Conservation (phyloP, 2,329 filamentous ascomycete species). For the Escovopsis sp. region DNA sequence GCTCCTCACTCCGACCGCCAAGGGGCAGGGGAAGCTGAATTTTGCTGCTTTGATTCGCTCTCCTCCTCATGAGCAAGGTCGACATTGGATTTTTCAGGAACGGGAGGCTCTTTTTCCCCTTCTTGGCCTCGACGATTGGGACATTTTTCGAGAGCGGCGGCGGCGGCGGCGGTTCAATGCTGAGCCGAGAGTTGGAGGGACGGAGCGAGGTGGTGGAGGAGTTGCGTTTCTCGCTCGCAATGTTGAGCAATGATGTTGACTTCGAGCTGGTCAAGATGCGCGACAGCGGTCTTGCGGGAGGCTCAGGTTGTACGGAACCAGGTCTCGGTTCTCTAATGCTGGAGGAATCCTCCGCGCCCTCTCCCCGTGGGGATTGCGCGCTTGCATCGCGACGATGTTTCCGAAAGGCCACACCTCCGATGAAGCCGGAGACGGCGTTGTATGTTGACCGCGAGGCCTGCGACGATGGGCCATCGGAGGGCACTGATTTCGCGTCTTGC, state of each 20-base stretch:
- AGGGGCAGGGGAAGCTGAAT: conserved; percentile 29
- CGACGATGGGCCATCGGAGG: conserved; percentile 12
- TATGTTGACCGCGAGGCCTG: conserved; percentile 20
- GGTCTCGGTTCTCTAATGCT: conserved; percentile 2
- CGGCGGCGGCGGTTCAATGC: conserved; percentile 20
- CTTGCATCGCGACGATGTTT: conserved; percentile 31
- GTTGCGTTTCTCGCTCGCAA: conserved; percentile 34
- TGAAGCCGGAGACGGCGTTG: conserved; percentile 30
- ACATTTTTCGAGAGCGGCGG: conserved; percentile 11
- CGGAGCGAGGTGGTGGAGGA: conserved; percentile 20
- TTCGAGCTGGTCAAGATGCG: conserved; percentile 16
- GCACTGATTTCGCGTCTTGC: conserved; percentile 11
- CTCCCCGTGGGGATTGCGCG: conserved; percentile 8
- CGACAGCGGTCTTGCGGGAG: conserved; percentile 16
- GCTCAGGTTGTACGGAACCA: conserved; percentile 17
- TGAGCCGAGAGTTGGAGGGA: conserved; percentile 25
- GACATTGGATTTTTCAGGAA: conserved; percentile 48
- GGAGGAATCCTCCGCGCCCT: conserved; percentile 3
- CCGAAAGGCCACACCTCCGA: conserved; percentile 38
- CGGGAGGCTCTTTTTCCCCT: conserved; percentile 38
- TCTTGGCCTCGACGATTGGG: conserved; percentile 22
- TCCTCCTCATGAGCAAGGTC: conserved; percentile 41
- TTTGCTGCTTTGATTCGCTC: conserved; percentile 33
- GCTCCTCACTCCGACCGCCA: conserved; percentile 25
- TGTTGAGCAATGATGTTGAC: conserved; percentile 29